Base-by-base conservation (phyloP, 805 yeast species). In the Cephaloascus albidus region DNA sequence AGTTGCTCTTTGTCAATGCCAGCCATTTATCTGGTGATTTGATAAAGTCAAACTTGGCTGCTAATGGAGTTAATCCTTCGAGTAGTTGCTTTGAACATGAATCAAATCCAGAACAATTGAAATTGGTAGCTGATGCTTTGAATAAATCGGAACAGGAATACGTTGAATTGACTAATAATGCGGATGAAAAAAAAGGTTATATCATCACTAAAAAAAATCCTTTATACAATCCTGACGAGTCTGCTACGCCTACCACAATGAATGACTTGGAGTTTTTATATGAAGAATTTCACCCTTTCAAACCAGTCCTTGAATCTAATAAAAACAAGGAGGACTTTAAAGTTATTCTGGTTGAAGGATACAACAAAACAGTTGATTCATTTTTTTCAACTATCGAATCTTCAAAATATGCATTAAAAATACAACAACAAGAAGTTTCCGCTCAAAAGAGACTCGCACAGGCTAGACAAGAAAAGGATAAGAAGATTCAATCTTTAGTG, bases 321-420 rank as follows among this genome's bases (percentile, higher is more conserved):
- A 45, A 48, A 1, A 44, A 49, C 6, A 49, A 43, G 1, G 46
- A 37, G n/a, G 47, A 49, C 14, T 56, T 51, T 37, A 60, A 63
- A 18, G 51, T 78, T 17, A 64, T 72, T 2, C 64, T 62, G 16
- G 59, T 77, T 12, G 58, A 63, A 5, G 88, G 93, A 0, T 90
- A 87, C 56, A 89, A 87, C 53, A 73, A 74, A 42, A 81, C 97
- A 0, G 69, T 90, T 17, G 98, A 90, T 57, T 67, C 64, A 33
- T 90, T 85, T 53, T 90, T 85, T 54, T 86, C 96, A 0, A 79
- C 90, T 0, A 65, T 89, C 14, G 95, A 90, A 52, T 78, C 94
- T 3, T 77, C 87, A 3, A 86, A 85, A 51, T 76, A 79, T 50
- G 80, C 88, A 0, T 59, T 85, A 40, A 74, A 78, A 41, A 74